Percentiles rank a stretch among this genome's conserved stretches.
phyloP scores from a whole-genome alignment of 257 asterid genomes.

The Cynanchum wilfordii region DNA sequence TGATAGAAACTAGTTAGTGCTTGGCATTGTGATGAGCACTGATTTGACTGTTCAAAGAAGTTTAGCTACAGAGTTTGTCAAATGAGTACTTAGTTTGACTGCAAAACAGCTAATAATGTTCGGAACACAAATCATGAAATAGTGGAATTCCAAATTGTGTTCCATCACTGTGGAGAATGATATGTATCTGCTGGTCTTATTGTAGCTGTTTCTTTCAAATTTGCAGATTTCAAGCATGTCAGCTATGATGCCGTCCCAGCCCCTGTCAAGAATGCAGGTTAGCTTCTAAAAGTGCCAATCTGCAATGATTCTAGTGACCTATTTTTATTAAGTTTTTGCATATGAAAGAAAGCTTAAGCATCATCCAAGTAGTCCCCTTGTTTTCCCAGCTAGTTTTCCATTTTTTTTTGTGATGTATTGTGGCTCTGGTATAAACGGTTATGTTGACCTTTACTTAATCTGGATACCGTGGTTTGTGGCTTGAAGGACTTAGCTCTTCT shows the following conservation, averaged over 20 bases:
- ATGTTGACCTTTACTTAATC: background rate
- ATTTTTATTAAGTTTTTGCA: background rate
- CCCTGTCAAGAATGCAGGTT: slow-evolving; percentile 84
- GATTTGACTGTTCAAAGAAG: background rate
- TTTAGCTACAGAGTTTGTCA: background rate
- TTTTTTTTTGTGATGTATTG: background rate
- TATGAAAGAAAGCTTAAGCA: background rate
- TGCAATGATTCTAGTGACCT: background rate
- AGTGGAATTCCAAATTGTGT: background rate
- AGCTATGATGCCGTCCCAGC: slow-evolving; percentile 84
- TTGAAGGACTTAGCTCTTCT: too few relatives aligned
- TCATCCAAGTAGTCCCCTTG: background rate
- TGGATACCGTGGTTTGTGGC: background rate
- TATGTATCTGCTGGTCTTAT: slow-evolving; percentile 3
- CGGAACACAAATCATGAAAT: too few relatives aligned
- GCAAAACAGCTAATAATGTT: background rate
- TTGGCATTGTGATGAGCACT: background rate
- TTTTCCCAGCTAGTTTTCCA: background rate
- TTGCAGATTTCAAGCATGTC: slow-evolving; percentile 89
- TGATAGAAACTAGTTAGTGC: background rate
- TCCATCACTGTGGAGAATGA: slow-evolving; percentile 7
- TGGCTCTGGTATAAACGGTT: too few relatives aligned
- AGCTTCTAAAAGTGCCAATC: slow-evolving; percentile 6
- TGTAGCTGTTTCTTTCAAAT: slow-evolving; percentile 16
- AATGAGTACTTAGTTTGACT: background rate